Percentiles rank a stretch among this genome's conserved stretches.
These are phyloP conservation scores for Antonospora locustae DNA, from an alignment of 371 early-diverging fungal species.

Conservation along the genomic window DNA sequence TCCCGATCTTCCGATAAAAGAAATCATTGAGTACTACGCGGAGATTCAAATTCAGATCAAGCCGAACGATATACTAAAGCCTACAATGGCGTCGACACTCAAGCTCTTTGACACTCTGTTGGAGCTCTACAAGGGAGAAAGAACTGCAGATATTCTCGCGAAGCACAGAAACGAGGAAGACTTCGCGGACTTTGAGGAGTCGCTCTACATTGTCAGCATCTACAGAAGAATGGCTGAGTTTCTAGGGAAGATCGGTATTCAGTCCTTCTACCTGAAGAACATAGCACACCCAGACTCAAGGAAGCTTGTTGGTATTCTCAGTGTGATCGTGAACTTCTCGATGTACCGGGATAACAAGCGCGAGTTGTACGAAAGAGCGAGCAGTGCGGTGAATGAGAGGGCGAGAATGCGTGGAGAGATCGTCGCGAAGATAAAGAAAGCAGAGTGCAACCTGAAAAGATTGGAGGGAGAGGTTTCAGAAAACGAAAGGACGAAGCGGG, in stretches of 20 bases:
- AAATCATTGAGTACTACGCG: constrained; percentile 33
- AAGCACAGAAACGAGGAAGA: neutral
- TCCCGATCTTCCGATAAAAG: constrained; percentile 30
- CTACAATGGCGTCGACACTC: constrained; percentile 5
- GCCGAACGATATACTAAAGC: constrained; percentile 34
- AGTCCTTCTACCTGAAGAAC: constrained; percentile 25
- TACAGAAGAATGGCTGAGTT: constrained; percentile 26
- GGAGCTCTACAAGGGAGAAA: neutral
- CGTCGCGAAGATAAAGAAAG: constrained; percentile 6
- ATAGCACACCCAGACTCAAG: constrained; percentile 21
- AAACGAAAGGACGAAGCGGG: constrained; percentile 14
- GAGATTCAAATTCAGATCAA: constrained; percentile 38
- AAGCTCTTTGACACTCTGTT: constrained; percentile 31
- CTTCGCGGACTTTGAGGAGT: constrained; percentile 14
- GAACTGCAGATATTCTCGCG: neutral
- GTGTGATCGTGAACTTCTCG: constrained; percentile 32
- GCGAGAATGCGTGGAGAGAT: constrained; percentile 11
- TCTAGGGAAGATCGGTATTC: constrained; percentile 29
- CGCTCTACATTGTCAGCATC: constrained; percentile 13
- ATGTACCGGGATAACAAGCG: constrained; percentile 47
- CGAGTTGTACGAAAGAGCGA: constrained; percentile 33
- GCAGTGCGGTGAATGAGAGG: constrained; percentile 22
- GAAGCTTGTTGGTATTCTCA: constrained; percentile 29
- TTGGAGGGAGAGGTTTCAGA: constrained; percentile 2
- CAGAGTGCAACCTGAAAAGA: constrained; percentile 15